Evolutionary conservation across 257 asterid genomes (phyloP), one percentile per base, ranked within the genome.

Genomic region (Linderniella brevidens): DNA sequence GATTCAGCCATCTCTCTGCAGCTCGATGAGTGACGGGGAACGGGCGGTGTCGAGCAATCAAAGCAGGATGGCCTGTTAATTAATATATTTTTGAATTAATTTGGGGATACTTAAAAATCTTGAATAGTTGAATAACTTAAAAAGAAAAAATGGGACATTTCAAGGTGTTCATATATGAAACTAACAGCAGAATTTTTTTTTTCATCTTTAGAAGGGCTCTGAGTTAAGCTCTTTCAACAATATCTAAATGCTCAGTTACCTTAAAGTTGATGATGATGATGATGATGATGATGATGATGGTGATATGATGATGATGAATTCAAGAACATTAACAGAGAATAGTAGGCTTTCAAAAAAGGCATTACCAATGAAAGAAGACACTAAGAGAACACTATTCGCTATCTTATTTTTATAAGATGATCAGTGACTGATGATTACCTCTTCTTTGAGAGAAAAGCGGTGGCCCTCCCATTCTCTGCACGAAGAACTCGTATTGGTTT

Each of bases 381-480:
- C n/a, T n/a, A n/a, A n/a, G n/a, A n/a, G n/a, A n/a, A n/a, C n/a
- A n/a, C 3, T 25, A 25, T 25, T 25, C 4, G 32, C 15, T 39
- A 39, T 9, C 9, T 39, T 9, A 2, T 1, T 13, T 2, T 10
- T 1, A 39, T 10, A 39, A 11, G 15, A 9, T 39, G 9, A 39
- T 39, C 13, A 39, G 13, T 39, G 15, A 3, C 19, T 18, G 47
- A 56, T 13, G 18, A 49, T 15, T 10, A 80, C 95, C 98, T 84
- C 73, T 84, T 66, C 98, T 74, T 71, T 80, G 87, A 56, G 74
- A 72, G 63, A 50, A 88, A 15, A 88, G 66, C 38, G 92, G 76
- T 59, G 98, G 98, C 52, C 98, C 98, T 53, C 98, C 98, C 98
- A 88, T 84, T 62, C 98, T 69, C 45, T 88, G 98, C 50, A 65